phyloP scores from a whole-genome alignment of 2,329 filamentous ascomycete genomes.

The Fusarium transvaalense region DNA sequence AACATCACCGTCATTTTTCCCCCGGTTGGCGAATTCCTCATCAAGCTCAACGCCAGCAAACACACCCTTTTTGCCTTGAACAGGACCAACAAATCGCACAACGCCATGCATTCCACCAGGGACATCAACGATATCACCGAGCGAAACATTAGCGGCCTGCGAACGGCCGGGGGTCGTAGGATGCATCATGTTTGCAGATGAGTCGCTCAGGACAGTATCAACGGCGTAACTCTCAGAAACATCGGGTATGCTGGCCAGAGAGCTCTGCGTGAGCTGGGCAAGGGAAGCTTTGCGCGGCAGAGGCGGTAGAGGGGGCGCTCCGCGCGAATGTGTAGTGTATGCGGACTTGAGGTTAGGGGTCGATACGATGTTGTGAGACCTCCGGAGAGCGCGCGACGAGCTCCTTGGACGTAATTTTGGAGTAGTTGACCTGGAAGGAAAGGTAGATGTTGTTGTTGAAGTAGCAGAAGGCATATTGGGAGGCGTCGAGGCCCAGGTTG shows the following conservation, averaged over 20 bases:
- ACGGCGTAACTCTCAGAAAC: slow-evolving; percentile 73
- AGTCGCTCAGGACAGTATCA: slow-evolving; percentile 62
- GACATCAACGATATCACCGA: slow-evolving; percentile 90
- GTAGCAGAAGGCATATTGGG: slow-evolving; percentile 48
- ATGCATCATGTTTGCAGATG: slow-evolving; percentile 61
- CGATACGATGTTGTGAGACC: slow-evolving; percentile 63
- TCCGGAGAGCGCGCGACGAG: slow-evolving; percentile 58
- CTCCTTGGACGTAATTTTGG: slow-evolving; percentile 40
- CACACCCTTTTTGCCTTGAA: slow-evolving; percentile 88
- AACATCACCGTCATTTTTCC: slow-evolving; percentile 97
- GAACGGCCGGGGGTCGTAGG: slow-evolving; percentile 67
- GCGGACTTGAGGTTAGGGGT: slow-evolving; percentile 69
- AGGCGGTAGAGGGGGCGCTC: slow-evolving; percentile 56
- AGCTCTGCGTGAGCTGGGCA: slow-evolving; percentile 74
- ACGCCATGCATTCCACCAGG: slow-evolving; percentile 92
- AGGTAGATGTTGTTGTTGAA: slow-evolving; percentile 41
- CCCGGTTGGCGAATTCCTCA: slow-evolving; percentile 81
- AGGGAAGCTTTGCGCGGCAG: slow-evolving; percentile 78
- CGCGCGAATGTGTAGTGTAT: slow-evolving; percentile 64
- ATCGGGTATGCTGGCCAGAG: slow-evolving; percentile 75
- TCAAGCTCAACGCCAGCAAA: slow-evolving; percentile 95
- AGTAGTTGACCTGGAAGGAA: slow-evolving; percentile 30
- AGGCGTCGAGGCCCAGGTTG: slow-evolving; percentile 39
- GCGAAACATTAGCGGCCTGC: slow-evolving; percentile 67
- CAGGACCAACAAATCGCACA: slow-evolving; percentile 88